Evolutionary conservation across 2,329 filamentous ascomycete genomes (phyloP), one percentile per base, ranked within the genome.

Genomic region (Chrysoporthe puriensis): DNA sequence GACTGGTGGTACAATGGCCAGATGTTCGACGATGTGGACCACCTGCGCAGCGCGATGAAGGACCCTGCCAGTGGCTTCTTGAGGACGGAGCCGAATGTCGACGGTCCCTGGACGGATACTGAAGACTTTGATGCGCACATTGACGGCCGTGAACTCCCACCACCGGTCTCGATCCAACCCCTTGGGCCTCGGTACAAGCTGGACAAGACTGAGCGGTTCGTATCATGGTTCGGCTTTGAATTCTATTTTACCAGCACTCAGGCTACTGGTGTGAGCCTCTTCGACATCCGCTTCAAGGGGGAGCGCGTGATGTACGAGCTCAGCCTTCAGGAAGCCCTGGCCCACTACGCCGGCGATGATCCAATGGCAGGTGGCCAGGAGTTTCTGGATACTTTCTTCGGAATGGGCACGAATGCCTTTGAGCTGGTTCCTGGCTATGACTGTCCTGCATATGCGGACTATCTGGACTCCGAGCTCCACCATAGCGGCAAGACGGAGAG

Each of bases 221-320:
- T 87, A 46, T 81, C 82, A 67, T 86, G 82, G 78, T 81, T 86
- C 75, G 84, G 82, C 21, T 87, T 83, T 76, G 78, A 79, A 3
- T 86, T 86, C 73, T 86, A 84, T 74, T 75, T 85, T 32, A 75
- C 79, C 13, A 81, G 79, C 69, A 78, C 78, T 6, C 79, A 79
- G 52, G 76, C 80, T 2, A 79, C 82, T 1, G 84, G 83, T 1
- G 70, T 85, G 11, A 79, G 77, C 70, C 75, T 86, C 14, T 83
- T 79, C 71, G 84, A 86, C 71, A 82, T 86, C 69, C 78, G 78
- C 32, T 85, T 83, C 75, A 82, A 83, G 70, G 82, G 80, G 14
- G 79, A 85, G 69, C 77, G 83, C 1, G 78, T 86, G 56, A 76
- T 86, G 58, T 86, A 86, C 71, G 83, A 86, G 74, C 78, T 86